A percentile compares a stretch with the other conserved stretches of the same genome.
These are phyloP conservation scores for Aureobasidium sp. DNA, from an alignment of 2,329 filamentous ascomycete species.

Conservation along the genomic window DNA sequence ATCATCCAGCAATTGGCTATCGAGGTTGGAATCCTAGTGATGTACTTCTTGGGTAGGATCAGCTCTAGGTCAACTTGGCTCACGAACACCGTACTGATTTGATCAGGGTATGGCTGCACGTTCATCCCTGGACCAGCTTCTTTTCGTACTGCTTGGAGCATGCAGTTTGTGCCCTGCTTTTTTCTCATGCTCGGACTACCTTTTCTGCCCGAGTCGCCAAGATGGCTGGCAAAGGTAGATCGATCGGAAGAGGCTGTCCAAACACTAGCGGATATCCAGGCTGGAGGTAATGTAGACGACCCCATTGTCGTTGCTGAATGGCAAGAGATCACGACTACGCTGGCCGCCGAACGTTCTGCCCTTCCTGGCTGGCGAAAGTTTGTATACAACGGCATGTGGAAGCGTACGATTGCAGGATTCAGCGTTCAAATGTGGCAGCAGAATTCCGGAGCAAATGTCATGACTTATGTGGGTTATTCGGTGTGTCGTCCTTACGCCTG, in stretches of 20 bases:
- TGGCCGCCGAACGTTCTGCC: conserved; percentile 35
- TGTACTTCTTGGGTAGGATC: conserved; percentile 39
- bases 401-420: conserved; percentile 49
- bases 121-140: conserved; percentile 35
- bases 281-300: conserved; percentile 38
- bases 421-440: conserved; percentile 53
- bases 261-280: conserved; percentile 41
- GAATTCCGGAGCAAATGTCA: conserved; percentile 28
- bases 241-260: conserved; percentile 40
- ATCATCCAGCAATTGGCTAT: conserved; percentile 41
- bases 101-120: conserved; percentile 24
- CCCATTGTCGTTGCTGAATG: conserved; percentile 44
- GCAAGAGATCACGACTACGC: conserved; percentile 39
- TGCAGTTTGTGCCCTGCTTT: conserved; percentile 40
- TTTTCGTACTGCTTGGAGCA: conserved; percentile 42
- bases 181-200: conserved; percentile 39
- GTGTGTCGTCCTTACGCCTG: neutral
- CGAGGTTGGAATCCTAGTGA: conserved; percentile 39
- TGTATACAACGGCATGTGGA: conserved; percentile 52
- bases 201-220: conserved; percentile 41
- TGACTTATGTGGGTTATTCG: neutral
- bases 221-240: conserved; percentile 44
- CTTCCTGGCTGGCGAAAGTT: conserved; percentile 38
- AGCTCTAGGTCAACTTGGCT: neutral
- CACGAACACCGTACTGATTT: neutral